phyloP scores from a whole-genome alignment of 805 yeast species.

The Nakazawaea wyomingensis region DNA sequence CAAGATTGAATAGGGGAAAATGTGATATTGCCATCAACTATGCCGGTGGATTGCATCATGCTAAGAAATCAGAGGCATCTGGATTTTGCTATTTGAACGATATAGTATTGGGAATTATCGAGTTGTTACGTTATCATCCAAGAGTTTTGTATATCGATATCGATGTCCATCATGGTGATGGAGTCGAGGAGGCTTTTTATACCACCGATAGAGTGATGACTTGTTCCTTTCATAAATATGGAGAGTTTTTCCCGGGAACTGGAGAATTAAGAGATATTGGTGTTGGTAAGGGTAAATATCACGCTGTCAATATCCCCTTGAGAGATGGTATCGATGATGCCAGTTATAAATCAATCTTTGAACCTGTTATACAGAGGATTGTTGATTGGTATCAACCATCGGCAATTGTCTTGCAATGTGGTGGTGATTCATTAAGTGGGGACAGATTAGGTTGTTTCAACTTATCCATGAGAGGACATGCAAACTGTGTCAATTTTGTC shows the following conservation, averaged over 20 bases:
- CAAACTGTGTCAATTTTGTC: slow-evolving; percentile 88
- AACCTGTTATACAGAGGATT: slow-evolving; percentile 75
- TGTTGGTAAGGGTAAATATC: slow-evolving; percentile 77
- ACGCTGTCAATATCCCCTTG: slow-evolving; percentile 80
- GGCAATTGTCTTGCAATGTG: slow-evolving; percentile 96
- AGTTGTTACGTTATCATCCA: slow-evolving; percentile 75
- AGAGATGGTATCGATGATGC: slow-evolving; percentile 94
- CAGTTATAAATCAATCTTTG: slow-evolving; percentile 77
- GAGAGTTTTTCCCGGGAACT: slow-evolving; percentile 91
- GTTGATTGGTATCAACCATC: slow-evolving; percentile 91
- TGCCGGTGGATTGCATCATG: slow-evolving; percentile 93
- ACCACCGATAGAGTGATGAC: slow-evolving; percentile 91
- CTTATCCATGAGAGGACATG: slow-evolving; percentile 89
- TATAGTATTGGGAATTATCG: slow-evolving; percentile 79
- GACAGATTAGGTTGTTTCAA: slow-evolving; percentile 96
- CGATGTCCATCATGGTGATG: slow-evolving; percentile 93
- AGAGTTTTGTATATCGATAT: slow-evolving; percentile 85
- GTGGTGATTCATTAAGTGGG: slow-evolving; percentile 95
- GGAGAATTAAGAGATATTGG: slow-evolving; percentile 85
- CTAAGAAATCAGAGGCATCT: slow-evolving; percentile 82
- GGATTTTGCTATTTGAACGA: slow-evolving; percentile 92
- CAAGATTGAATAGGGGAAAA: slow-evolving; percentile 72
- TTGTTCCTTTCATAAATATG: slow-evolving; percentile 85
- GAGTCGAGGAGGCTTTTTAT: slow-evolving; percentile 92
- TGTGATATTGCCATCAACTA: slow-evolving; percentile 90